These are phyloP conservation scores for Globisporangium ultimum DNA, from an alignment of 352 stramenopile species.

Conservation along the genomic window DNA sequence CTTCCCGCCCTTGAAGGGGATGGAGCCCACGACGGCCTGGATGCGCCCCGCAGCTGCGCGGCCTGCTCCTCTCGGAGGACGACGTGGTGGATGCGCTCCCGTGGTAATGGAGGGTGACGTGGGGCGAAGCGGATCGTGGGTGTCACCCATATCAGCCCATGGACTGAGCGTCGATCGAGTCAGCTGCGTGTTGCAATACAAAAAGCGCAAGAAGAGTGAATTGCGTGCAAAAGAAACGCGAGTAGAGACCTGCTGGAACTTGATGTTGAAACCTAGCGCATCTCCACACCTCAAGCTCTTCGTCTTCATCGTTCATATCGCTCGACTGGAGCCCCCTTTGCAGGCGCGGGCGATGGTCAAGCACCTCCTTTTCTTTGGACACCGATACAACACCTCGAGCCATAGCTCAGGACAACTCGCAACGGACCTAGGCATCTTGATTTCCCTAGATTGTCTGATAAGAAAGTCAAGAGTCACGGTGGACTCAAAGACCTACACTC, in stretches of 20 bases:
- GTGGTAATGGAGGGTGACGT: neutral
- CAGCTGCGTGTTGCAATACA: slow-evolving; percentile 1
- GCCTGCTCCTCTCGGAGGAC: neutral
- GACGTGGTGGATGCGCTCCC: neutral
- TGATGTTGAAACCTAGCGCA: no score
- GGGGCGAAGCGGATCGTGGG: slow-evolving; percentile 4
- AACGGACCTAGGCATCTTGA: no score
- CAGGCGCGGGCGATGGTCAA: neutral
- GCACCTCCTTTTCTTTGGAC: neutral
- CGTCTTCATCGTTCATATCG: slow-evolving; percentile 6
- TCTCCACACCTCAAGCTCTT: slow-evolving; percentile 7
- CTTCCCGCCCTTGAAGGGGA: neutral
- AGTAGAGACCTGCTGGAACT: no score
- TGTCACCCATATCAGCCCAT: slow-evolving; percentile 6
- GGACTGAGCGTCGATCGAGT: slow-evolving; percentile 9
- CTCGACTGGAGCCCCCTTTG: neutral
- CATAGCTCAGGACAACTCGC: no score
- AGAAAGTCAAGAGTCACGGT: no score
- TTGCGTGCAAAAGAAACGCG: no score
- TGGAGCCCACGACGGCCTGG: neutral
- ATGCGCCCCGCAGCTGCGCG: neutral
- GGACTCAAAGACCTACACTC: no score
- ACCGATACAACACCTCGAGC: neutral
- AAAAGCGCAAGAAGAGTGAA: no score
- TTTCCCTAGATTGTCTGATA: no score